These are phyloP conservation scores for Ottelia alismoides DNA, from an alignment of 106 monocot species.

Conservation along the genomic window DNA sequence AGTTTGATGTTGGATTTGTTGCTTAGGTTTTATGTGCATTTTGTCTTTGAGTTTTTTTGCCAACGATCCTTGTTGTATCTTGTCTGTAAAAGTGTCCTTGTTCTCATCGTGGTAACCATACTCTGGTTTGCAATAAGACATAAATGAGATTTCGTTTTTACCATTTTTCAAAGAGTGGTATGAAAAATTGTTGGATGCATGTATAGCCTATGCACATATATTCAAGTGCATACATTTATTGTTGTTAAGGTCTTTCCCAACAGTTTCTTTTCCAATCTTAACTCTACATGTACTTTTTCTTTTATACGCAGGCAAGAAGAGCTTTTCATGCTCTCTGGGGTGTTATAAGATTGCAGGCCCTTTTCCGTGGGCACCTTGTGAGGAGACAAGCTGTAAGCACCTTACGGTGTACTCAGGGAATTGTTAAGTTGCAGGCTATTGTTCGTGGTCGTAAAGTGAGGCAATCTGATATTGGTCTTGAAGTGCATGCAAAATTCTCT, in stretches of 20 bases:
- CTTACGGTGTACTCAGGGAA: conserved; percentile 36
- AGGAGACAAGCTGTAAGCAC: conserved; percentile 87
- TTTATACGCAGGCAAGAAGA: conserved; percentile 47
- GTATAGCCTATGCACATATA: background rate
- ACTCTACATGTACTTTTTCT: background rate
- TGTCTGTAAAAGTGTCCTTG: no score
- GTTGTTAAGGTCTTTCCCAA: no score
- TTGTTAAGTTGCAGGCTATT: conserved; percentile 68
- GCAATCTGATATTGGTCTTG: conserved; percentile 17
- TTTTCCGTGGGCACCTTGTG: conserved; percentile 81
- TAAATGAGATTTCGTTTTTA: no score
- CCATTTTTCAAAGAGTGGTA: no score
- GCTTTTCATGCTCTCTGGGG: conserved; percentile 69
- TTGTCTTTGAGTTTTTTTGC: no score
- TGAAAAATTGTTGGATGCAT: no score
- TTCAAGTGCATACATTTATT: no score
- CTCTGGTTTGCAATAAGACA: no score
- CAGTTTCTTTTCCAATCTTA: background rate
- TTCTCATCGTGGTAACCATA: no score
- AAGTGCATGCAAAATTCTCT: conserved; percentile 11
- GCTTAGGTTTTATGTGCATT: no score
- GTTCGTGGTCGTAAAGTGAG: conserved; percentile 53
- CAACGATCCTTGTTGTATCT: no score
- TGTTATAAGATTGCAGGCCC: conserved; percentile 86
- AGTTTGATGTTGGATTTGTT: no score